Conservation (phyloP, 306 rosid species). For the Cicer bijugum region DNA sequence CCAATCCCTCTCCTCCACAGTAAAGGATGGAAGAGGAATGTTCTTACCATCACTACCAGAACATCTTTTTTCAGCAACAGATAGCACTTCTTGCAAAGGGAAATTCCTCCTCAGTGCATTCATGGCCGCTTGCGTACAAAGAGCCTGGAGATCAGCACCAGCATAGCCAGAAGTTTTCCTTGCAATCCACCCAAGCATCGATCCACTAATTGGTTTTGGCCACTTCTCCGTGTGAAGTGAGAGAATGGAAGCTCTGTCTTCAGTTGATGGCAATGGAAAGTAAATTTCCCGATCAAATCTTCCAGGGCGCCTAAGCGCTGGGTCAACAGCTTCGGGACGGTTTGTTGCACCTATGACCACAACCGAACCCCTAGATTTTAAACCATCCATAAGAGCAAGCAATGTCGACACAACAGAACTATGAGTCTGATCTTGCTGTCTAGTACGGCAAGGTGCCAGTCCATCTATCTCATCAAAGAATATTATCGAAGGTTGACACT, state of each 20-base stretch:
- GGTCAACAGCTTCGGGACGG: conserved; percentile 98
- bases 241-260: conserved; percentile 95
- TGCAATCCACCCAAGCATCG: conserved; percentile 84
- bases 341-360: conserved; percentile 97
- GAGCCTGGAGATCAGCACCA: conserved; percentile 99
- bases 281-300: conserved; percentile 96
- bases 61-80: conserved; percentile 65
- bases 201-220: conserved; percentile 85
- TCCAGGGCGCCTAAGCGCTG: conserved; percentile 95
- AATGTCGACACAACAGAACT: conserved; percentile 97
- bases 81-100: conserved; percentile 80
- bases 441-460: conserved; percentile 85
- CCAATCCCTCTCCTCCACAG: conserved; percentile 98
- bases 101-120: conserved; percentile 90
- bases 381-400: conserved; percentile 96
- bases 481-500: conserved; percentile 94
- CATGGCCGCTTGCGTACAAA: conserved; percentile 95
- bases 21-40: conserved; percentile 77
- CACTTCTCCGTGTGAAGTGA: conserved; percentile 94
- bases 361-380: conserved; percentile 96
- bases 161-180: conserved; percentile 88
- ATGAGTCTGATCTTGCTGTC: conserved; percentile 98
- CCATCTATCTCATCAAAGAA: conserved; percentile 99
- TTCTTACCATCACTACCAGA: conserved; percentile 53
- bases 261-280: conserved; percentile 87